phyloP scores from a whole-genome alignment of 1,284 basidiomycete species.

The Leccinum cinnamomeum region DNA sequence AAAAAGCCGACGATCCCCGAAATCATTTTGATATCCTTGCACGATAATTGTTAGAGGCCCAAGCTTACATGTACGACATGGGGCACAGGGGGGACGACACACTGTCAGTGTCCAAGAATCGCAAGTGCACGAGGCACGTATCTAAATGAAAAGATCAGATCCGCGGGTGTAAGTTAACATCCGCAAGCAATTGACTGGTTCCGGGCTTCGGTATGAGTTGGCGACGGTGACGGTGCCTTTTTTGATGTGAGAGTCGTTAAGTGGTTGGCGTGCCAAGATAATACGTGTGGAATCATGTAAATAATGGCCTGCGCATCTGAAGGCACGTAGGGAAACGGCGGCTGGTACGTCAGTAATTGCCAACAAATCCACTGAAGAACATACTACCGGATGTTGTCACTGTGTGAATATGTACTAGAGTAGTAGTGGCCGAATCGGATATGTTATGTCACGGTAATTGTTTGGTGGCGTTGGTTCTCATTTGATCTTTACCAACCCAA shows the following conservation, averaged over 20 bases:
- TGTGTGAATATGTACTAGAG: neutral
- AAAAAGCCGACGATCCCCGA: neutral
- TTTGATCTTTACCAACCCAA: neutral
- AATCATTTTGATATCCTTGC: neutral
- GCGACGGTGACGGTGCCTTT: slow-evolving; percentile 11
- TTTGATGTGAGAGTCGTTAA: neutral
- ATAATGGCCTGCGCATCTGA: neutral
- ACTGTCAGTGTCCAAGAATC: slow-evolving; percentile 3
- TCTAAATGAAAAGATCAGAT: slow-evolving; percentile 29
- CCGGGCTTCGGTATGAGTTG: slow-evolving; percentile 24
- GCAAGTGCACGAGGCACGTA: slow-evolving; percentile 27
- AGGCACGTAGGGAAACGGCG: slow-evolving; percentile 4
- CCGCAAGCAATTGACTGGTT: slow-evolving; percentile 16
- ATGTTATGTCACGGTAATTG: slow-evolving; percentile 32
- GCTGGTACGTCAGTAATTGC: slow-evolving; percentile 16
- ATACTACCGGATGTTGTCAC: neutral
- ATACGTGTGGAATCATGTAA: neutral
- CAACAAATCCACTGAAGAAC: slow-evolving; percentile 9
- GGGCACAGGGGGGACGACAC: slow-evolving; percentile 9
- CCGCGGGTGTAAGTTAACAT: slow-evolving; percentile 34
- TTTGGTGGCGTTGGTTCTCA: slow-evolving; percentile 24
- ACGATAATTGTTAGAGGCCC: neutral
- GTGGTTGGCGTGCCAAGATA: slow-evolving; percentile 2
- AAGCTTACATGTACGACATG: slow-evolving; percentile 4
- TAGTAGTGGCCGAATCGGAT: slow-evolving; percentile 1